phyloP scores from a whole-genome alignment of 441 rosid species.

The Erodium texanum region DNA sequence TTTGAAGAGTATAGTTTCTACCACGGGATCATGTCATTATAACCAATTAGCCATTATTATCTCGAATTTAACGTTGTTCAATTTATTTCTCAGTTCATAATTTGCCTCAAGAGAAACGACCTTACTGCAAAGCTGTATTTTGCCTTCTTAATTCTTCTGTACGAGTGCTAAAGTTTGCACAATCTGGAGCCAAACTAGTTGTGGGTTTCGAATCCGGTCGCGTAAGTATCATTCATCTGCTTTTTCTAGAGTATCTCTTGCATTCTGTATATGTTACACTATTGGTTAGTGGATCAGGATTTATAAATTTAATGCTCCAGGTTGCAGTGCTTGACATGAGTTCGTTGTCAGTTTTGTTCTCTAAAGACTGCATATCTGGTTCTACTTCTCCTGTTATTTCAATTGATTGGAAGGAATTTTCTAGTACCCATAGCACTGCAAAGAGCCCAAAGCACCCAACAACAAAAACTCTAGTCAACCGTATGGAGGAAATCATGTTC shows the following conservation, averaged over 20 bases:
- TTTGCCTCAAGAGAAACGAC: slow-evolving; percentile 36
- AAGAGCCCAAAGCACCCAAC: slow-evolving; percentile 30
- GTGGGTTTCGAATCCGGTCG: slow-evolving; percentile 48
- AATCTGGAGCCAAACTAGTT: slow-evolving; percentile 46
- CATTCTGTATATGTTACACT: slow-evolving; percentile 10
- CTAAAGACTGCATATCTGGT: slow-evolving; percentile 29
- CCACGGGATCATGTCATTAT: slow-evolving; percentile 3
- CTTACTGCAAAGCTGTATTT: slow-evolving; percentile 39
- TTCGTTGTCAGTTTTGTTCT: slow-evolving; percentile 42
- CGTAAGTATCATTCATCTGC: slow-evolving; percentile 33
- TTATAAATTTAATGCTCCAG: slow-evolving; percentile 31
- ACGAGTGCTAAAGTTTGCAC: slow-evolving; percentile 38
- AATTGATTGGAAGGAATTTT: slow-evolving; percentile 31
- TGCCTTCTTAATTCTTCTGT: slow-evolving; percentile 42
- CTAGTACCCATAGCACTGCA: slow-evolving; percentile 21
- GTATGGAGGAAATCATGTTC: slow-evolving; percentile 33
- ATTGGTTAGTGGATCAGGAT: slow-evolving; percentile 14
- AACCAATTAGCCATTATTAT: slow-evolving; percentile 14
- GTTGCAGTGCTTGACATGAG: slow-evolving; percentile 48
- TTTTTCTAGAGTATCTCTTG: slow-evolving; percentile 10
- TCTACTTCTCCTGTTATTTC: slow-evolving; percentile 44
- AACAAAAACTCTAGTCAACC: slow-evolving; percentile 23
- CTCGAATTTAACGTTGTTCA: slow-evolving; percentile 16
- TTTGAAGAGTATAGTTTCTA: background rate
- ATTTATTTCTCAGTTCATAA: slow-evolving; percentile 31